Evolutionary conservation across 1,284 basidiomycete species (phyloP).

Genomic region (Puccinia polysora): DNA sequence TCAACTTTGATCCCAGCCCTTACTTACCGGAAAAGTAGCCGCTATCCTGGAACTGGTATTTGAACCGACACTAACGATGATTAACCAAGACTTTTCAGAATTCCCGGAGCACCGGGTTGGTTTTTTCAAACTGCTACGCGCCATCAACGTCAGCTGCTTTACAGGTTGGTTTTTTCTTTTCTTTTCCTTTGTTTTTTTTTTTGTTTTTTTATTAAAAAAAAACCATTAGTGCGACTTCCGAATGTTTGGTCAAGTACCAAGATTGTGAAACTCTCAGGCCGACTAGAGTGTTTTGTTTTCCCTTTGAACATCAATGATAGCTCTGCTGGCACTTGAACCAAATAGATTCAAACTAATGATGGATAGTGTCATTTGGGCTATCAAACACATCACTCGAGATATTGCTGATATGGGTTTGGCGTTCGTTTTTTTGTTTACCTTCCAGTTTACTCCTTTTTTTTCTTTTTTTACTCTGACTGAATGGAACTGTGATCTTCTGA

Average conservation of each 20-base stretch:
- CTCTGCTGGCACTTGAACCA: slow-evolving; percentile 79
- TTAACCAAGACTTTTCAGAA: slow-evolving; percentile 97
- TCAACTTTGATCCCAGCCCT: too few relatives aligned
- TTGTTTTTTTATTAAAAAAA: too few relatives aligned
- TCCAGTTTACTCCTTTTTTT: slow-evolving; percentile 1
- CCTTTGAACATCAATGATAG: slow-evolving; percentile 54
- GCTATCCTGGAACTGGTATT: slow-evolving; percentile 96
- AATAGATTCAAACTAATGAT: slow-evolving; percentile 94
- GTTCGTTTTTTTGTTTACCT: slow-evolving; percentile 50
- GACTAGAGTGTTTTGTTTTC: not conserved
- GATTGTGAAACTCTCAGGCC: not conserved
- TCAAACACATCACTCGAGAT: slow-evolving; percentile 99
- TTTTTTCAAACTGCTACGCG: slow-evolving; percentile 92
- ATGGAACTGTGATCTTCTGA: too few relatives aligned
- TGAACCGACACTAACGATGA: slow-evolving; percentile 96
- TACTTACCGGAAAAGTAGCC: slow-evolving; percentile 90
- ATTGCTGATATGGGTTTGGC: slow-evolving; percentile 92
- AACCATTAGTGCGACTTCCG: too few relatives aligned
- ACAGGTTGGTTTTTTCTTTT: slow-evolving; percentile 19
- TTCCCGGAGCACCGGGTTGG: slow-evolving; percentile 96
- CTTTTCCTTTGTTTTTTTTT: too few relatives aligned
- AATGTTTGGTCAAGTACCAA: not conserved
- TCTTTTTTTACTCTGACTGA: slow-evolving; percentile 26
- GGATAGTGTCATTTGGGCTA: slow-evolving; percentile 98
- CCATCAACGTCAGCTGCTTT: slow-evolving; percentile 86